Evolutionary conservation across 768 basidiomycete species (phyloP).

Genomic region (Mycena venus): DNA sequence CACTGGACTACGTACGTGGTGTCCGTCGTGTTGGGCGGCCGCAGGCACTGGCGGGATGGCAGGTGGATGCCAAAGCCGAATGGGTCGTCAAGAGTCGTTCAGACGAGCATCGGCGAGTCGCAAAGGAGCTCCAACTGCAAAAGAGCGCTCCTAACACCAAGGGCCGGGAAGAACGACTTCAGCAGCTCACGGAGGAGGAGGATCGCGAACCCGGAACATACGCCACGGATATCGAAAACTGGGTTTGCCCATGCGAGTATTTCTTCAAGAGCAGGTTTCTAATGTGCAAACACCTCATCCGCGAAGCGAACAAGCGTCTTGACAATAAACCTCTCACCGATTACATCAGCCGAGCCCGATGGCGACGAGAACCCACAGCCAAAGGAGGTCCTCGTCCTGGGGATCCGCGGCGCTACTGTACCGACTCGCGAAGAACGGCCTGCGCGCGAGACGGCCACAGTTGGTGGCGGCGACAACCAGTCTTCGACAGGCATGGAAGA

Average conservation of each 20-base stretch:
- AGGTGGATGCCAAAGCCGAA: too few relatives aligned
- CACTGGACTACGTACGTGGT: constrained; percentile 35
- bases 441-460: too few relatives aligned
- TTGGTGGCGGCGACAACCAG: too few relatives aligned
- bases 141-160: constrained; percentile 9
- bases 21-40: constrained; percentile 27
- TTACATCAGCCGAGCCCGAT: too few relatives aligned
- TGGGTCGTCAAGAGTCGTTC: constrained; percentile 34
- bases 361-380: too few relatives aligned
- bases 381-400: too few relatives aligned
- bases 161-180: not conserved
- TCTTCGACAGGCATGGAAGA: too few relatives aligned
- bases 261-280: constrained; percentile 29
- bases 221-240: constrained; percentile 28
- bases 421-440: too few relatives aligned
- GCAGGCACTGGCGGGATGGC: constrained; percentile 34
- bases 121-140: constrained; percentile 33
- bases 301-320: constrained; percentile 26
- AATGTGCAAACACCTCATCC: constrained; percentile 37
- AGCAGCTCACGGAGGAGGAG: constrained; percentile 30
- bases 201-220: constrained; percentile 25
- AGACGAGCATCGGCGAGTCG: constrained; percentile 30
- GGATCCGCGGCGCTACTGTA: too few relatives aligned
- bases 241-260: constrained; percentile 29
- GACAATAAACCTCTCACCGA: too few relatives aligned